These are phyloP conservation scores for Lachnellula willkommii DNA, from an alignment of 2,329 filamentous ascomycete genomes.

Conservation along the genomic window DNA sequence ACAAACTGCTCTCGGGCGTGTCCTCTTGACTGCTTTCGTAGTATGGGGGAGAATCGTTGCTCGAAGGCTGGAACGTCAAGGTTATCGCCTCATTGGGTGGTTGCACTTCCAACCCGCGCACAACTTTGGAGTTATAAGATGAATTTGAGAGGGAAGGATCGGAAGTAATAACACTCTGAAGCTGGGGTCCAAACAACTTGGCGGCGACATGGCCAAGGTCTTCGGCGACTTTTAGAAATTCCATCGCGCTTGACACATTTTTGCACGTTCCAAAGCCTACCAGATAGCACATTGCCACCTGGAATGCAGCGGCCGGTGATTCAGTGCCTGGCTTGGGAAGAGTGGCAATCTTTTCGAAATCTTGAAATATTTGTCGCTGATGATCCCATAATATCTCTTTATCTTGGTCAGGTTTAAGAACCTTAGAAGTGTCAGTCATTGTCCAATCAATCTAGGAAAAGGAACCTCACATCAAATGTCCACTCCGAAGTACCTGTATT, in stretches of 20 bases:
- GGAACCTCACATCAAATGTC: background rate
- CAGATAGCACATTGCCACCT: background rate
- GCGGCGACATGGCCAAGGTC: background rate
- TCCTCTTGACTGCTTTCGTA: too few relatives aligned
- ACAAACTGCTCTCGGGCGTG: too few relatives aligned
- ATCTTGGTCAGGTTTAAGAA: background rate
- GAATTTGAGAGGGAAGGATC: background rate
- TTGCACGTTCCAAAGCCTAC: background rate
- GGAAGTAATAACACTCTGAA: background rate
- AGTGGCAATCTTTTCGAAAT: background rate
- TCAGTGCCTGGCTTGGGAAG: background rate
- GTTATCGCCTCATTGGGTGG: too few relatives aligned
- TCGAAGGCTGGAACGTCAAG: too few relatives aligned
- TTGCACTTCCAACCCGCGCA: background rate
- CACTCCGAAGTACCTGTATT: background rate
- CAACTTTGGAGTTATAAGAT: background rate
- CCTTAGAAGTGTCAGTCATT: background rate
- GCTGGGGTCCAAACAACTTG: background rate
- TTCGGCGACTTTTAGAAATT: background rate
- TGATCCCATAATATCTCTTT: conserved; percentile 2
- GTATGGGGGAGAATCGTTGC: too few relatives aligned
- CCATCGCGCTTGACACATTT: background rate
- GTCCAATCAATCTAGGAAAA: too few relatives aligned
- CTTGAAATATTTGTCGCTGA: background rate
- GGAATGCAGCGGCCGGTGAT: background rate